Conservation (phyloP, 2,329 filamentous ascomycete genomes). For the Hypoxylon sp. region DNA sequence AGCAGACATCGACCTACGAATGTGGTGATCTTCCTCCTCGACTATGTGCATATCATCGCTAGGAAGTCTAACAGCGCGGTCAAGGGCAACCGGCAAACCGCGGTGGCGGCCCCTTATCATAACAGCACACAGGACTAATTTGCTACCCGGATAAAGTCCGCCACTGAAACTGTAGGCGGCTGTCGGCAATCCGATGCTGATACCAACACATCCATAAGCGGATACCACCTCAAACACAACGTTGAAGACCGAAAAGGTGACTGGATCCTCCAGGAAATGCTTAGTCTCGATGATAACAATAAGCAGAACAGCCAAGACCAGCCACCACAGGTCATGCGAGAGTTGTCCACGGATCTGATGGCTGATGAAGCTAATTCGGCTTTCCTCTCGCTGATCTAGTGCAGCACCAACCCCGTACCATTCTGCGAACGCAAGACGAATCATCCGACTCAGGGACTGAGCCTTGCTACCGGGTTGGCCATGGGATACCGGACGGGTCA, state of each 20-base stretch:
- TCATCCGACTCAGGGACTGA: constrained; percentile 42
- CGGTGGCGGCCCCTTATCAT: constrained; percentile 70
- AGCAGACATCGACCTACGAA: constrained; percentile 57
- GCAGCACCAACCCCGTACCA: constrained; percentile 53
- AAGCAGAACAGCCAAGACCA: constrained; percentile 71
- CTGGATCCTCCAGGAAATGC: constrained; percentile 67
- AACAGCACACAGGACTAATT: constrained; percentile 70
- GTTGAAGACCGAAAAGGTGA: constrained; percentile 71
- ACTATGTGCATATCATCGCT: constrained; percentile 57
- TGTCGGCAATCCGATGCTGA: constrained; percentile 68
- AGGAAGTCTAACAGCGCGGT: constrained; percentile 65
- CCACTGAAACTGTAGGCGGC: constrained; percentile 70
- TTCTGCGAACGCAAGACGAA: constrained; percentile 47
- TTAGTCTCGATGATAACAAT: constrained; percentile 72
- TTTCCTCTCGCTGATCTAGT: constrained; percentile 50
- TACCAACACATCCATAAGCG: constrained; percentile 72
- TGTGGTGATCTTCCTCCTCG: constrained; percentile 60
- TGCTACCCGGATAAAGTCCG: constrained; percentile 67
- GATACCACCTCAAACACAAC: constrained; percentile 70
- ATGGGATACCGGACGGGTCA: constrained; percentile 38
- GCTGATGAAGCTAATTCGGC: constrained; percentile 66
- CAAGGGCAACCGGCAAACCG: constrained; percentile 69
- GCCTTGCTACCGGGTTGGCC: constrained; percentile 34
- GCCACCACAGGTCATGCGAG: constrained; percentile 76
- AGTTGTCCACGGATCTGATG: constrained; percentile 73